Conservation (phyloP, 78 protist genomes). For the Creolimax fragrantissima region DNA sequence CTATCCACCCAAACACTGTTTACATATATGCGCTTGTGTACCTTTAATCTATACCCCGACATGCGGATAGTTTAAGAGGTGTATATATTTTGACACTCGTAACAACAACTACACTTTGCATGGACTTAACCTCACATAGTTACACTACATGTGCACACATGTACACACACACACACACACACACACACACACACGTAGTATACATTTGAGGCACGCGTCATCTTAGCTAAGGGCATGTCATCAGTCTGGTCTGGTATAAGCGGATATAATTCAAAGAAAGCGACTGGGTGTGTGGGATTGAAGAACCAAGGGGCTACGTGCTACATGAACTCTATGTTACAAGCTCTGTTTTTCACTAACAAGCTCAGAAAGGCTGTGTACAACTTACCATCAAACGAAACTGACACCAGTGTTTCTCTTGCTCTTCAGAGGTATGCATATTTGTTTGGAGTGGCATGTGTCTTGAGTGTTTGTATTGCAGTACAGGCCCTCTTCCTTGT, state of each 20-base stretch:
- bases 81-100: no score
- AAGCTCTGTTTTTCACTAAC: conserved; percentile 61
- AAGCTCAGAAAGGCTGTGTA: conserved; percentile 43
- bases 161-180: no score
- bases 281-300: conserved; percentile 63
- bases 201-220: not conserved
- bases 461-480: not conserved
- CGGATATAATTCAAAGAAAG: conserved; percentile 42
- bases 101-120: no score
- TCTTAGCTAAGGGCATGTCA: not conserved
- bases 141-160: no score
- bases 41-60: no score
- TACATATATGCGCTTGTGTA: no score
- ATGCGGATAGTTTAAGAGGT: no score
- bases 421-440: conserved; percentile 57
- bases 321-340: conserved; percentile 75
- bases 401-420: not conserved
- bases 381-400: conserved; percentile 35
- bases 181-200: no score
- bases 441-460: not conserved
- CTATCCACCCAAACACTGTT: no score
- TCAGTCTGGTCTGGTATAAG: not conserved
- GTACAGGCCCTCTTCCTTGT: no score
- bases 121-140: no score
- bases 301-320: conserved; percentile 76